Base-by-base conservation (phyloP, 768 basidiomycete genomes). In the Pleurotus ostreatus region DNA sequence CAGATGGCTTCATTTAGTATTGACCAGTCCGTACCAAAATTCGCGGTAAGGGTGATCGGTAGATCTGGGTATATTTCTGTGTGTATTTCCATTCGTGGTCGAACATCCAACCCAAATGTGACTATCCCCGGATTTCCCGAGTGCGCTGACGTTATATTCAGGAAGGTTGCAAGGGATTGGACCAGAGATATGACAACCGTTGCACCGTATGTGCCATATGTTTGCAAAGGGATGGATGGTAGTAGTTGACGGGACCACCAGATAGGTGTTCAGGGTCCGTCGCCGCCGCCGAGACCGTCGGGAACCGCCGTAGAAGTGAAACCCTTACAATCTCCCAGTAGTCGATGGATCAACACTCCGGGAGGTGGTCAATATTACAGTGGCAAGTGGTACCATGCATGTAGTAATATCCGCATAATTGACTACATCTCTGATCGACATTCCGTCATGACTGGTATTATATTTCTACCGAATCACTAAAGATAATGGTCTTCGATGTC, bases 41-140 rank as follows among this genome's bases (percentile, higher is more conserved):
- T 41, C 20, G 25, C 26, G 2, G 16, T 20, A 45, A 55, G 54
- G 54, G 54, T 55, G 54, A 55, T 55, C 54, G 54, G 54, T 23
- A 37, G 37, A 44, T 44, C 37, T 55, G 43, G 45, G n/a, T 46
- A 44, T 9, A 5, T 55, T 45, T 55, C 45, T 37, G 16, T 23
- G 46, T 13, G 54, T 34, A 53, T 40, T 55, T 45, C 54, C 44
- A 45, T 46, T 55, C 45, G 41, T 46, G 54, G 54, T 30, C 30
- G 43, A n/a, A 11, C 54, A 43, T 46, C 54, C 54, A n/a, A 22
- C 43, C 34, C 16, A 55, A 55, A 30, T 40, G 13, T 38, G 37
- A 18, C 5, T 53, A 53, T 40, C 51, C 39, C 51, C 51, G 51
- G 39, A 12, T 53, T 53, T 53, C 37, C 51, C 51, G 51, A 53